Percentiles rank a stretch among this genome's conserved stretches.
Evolutionary conservation across 331 rosid genomes (phyloP).

Genomic region (Cucumis variabilis): DNA sequence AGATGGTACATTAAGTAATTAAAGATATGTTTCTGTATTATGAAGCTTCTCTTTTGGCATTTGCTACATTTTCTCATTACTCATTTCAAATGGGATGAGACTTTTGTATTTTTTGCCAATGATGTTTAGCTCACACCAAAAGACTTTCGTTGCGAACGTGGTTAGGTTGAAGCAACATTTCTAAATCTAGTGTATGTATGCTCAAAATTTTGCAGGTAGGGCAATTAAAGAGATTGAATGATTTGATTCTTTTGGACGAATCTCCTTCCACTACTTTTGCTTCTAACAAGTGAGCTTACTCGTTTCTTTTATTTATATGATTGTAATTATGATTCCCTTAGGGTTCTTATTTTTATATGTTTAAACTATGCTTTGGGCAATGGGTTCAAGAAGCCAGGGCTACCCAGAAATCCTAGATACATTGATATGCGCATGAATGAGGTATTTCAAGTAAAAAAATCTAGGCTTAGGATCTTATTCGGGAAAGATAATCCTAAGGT

Average conservation of each 20-base stretch:
- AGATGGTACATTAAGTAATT: neutral
- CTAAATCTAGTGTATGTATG: neutral
- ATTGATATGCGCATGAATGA: conserved; percentile 76
- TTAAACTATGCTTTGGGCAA: conserved; percentile 45
- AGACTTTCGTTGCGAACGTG: neutral
- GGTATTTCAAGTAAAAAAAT: conserved; percentile 80
- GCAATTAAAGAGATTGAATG: conserved; percentile 68
- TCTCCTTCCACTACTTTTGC: conserved; percentile 48
- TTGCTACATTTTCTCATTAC: conserved; percentile 12
- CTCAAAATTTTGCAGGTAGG: conserved; percentile 67
- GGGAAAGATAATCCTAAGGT: conserved; percentile 93
- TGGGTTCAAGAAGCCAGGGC: conserved; percentile 55
- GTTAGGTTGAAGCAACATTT: neutral
- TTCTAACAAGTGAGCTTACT: conserved; percentile 52
- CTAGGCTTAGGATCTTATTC: conserved; percentile 65
- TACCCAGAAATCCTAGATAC: conserved; percentile 57
- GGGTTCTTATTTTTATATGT: conserved; percentile 43
- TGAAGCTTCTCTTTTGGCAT: neutral
- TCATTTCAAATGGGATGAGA: neutral
- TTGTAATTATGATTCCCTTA: conserved; percentile 21
- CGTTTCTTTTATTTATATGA: conserved; percentile 28
- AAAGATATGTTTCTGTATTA: neutral
- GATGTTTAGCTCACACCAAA: conserved; percentile 1
- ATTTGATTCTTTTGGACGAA: conserved; percentile 55
- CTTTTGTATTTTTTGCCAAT: neutral